Conservation (phyloP, 2,329 filamentous ascomycete species). For the Exophiala spinifera region DNA sequence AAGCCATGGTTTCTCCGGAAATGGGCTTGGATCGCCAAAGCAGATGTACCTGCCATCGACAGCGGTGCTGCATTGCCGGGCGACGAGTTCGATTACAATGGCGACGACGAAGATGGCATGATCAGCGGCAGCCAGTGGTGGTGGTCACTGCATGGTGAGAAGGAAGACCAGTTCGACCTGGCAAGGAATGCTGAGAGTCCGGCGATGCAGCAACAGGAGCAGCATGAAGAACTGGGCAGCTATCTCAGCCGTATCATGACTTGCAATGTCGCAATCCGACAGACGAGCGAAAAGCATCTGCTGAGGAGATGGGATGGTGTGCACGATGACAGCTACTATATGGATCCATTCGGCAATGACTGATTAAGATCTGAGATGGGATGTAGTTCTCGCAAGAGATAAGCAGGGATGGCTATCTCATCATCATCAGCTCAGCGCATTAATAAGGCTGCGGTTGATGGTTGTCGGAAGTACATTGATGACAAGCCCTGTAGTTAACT, state of each 20-base stretch:
- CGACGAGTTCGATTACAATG: constrained; percentile 20
- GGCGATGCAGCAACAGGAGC: not conserved
- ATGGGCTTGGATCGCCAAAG: constrained; percentile 38
- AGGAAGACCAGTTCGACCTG: not conserved
- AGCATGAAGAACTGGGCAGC: constrained; percentile 13
- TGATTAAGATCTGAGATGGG: too few species aligned
- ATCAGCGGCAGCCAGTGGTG: constrained; percentile 22
- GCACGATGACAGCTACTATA: not conserved
- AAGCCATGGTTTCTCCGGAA: constrained; percentile 46
- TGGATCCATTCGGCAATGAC: too few species aligned
- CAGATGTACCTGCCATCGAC: constrained; percentile 29
- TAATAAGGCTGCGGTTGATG: not conserved
- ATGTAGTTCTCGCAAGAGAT: not conserved
- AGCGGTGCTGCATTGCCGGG: constrained; percentile 12
- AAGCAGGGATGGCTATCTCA: not conserved
- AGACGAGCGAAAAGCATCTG: constrained; percentile 11
- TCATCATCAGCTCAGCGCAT: not conserved
- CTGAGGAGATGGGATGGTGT: constrained; percentile 11
- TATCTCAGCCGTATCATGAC: constrained; percentile 12
- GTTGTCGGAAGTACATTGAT: not conserved
- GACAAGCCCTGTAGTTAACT: too few species aligned
- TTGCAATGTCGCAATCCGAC: constrained; percentile 18
- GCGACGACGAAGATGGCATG: constrained; percentile 23
- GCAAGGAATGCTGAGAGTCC: too few species aligned
- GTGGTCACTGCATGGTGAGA: constrained; percentile 14